Evolutionary conservation across 768 basidiomycete species (phyloP).

Genomic region (Lepiota brunneoincarnata): DNA sequence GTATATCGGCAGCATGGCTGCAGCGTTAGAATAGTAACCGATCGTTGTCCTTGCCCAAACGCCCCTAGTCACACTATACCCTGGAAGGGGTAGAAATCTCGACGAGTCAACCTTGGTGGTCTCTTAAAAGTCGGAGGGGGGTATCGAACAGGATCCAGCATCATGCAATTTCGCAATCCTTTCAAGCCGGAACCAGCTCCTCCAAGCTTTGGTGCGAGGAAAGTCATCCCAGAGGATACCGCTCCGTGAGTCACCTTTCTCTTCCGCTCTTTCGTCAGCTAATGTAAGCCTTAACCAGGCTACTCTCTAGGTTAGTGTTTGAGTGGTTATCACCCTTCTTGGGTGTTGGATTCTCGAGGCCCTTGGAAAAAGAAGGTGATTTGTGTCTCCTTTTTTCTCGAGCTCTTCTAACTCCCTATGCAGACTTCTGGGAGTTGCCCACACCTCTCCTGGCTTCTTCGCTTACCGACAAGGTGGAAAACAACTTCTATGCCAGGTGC

Average conservation of each 20-base stretch:
- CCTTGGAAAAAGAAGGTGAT: constrained; percentile 47
- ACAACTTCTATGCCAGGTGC: constrained; percentile 41
- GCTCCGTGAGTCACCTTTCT: constrained; percentile 29
- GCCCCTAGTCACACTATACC: too few species aligned
- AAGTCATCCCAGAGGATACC: constrained; percentile 37
- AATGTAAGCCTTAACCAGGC: constrained; percentile 16
- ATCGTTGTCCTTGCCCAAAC: too few species aligned
- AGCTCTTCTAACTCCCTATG: background rate
- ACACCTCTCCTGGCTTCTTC: constrained; percentile 25
- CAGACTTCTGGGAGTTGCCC: constrained; percentile 50
- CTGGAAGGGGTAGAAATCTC: background rate
- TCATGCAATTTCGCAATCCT: constrained; percentile 31
- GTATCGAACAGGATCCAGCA: background rate
- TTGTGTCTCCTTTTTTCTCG: background rate
- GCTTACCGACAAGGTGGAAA: constrained; percentile 37
- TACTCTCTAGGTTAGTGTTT: constrained; percentile 38
- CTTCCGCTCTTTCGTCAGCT: background rate
- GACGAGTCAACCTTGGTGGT: background rate
- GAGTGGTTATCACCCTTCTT: constrained; percentile 48
- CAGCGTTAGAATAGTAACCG: too few species aligned
- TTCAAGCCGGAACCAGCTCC: constrained; percentile 45
- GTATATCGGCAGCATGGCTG: background rate
- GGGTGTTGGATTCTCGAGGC: constrained; percentile 46
- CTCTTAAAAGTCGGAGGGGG: background rate
- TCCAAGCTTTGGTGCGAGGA: constrained; percentile 45